A percentile compares a stretch with the other conserved stretches of the same genome.
phyloP scores from a whole-genome alignment of 768 basidiomycete species.

The Sporobolomyces roseus region DNA sequence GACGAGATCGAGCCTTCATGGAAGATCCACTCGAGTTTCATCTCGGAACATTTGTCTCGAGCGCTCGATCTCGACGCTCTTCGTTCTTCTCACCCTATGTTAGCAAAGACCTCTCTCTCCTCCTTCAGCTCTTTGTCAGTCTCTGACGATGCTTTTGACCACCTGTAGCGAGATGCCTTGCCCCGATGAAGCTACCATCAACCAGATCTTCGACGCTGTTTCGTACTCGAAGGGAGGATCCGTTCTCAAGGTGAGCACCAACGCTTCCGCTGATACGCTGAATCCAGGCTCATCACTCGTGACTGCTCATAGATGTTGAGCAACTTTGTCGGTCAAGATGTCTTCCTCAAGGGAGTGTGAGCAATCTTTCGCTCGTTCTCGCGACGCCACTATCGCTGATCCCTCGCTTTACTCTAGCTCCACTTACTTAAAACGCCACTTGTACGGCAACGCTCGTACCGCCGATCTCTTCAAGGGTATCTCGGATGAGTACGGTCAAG shows the following conservation, averaged over 20 bases:
- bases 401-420: constrained; percentile 56
- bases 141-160: no score
- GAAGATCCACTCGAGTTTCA: constrained; percentile 67
- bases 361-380: neutral
- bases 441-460: constrained; percentile 80
- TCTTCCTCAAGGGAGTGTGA: constrained; percentile 55
- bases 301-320: constrained; percentile 67
- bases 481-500: constrained; percentile 64
- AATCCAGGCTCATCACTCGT: no score
- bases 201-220: constrained; percentile 79
- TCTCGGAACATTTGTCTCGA: constrained; percentile 65
- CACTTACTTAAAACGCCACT: constrained; percentile 80
- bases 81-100: constrained; percentile 82
- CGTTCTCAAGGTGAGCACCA: constrained; percentile 63
- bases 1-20: constrained; percentile 56
- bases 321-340: constrained; percentile 79
- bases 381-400: neutral
- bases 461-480: constrained; percentile 86
- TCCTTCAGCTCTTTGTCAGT: constrained; percentile 46
- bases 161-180: constrained; percentile 6
- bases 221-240: constrained; percentile 63
- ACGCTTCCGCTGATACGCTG: no score
- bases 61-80: constrained; percentile 81
- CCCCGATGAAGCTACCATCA: constrained; percentile 33
- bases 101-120: neutral